Evolutionary conservation across 352 stramenopile species (phyloP).

Genomic region (Phytophthora parvispora): DNA sequence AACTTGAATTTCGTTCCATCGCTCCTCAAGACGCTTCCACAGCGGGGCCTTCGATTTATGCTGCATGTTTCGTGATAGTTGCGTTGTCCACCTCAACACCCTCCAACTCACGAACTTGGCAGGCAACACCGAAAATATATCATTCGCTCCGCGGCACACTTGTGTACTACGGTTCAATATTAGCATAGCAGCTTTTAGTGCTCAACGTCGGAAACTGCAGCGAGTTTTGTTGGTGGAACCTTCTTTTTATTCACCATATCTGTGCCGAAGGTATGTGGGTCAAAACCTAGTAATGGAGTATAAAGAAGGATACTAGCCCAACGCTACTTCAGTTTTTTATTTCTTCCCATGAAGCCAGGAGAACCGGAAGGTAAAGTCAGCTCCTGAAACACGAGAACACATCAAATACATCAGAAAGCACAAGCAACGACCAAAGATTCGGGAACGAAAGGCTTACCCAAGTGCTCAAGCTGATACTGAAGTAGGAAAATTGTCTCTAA

Average conservation of each 20-base stretch:
- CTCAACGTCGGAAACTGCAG: too few relatives aligned
- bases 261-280: too few relatives aligned
- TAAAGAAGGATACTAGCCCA: too few relatives aligned
- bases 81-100: background rate
- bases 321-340: too few relatives aligned
- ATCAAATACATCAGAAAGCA: background rate
- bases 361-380: conserved; percentile 39
- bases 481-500: conserved; percentile 19
- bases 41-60: background rate
- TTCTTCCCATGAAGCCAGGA: conserved; percentile 14
- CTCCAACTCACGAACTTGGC: background rate
- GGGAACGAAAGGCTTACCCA: conserved; percentile 5
- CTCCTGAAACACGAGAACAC: conserved; percentile 1
- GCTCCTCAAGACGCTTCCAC: background rate
- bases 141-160: too few relatives aligned
- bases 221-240: too few relatives aligned
- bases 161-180: too few relatives aligned
- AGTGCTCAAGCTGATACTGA: conserved; percentile 28
- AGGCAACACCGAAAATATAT: background rate
- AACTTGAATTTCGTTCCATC: background rate
- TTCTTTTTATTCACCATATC: too few relatives aligned
- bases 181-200: too few relatives aligned
- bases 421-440: background rate
- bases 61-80: background rate
- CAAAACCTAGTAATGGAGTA: too few relatives aligned